Base-by-base conservation (phyloP, 805 yeast species). In the Teunomyces tritomae region DNA sequence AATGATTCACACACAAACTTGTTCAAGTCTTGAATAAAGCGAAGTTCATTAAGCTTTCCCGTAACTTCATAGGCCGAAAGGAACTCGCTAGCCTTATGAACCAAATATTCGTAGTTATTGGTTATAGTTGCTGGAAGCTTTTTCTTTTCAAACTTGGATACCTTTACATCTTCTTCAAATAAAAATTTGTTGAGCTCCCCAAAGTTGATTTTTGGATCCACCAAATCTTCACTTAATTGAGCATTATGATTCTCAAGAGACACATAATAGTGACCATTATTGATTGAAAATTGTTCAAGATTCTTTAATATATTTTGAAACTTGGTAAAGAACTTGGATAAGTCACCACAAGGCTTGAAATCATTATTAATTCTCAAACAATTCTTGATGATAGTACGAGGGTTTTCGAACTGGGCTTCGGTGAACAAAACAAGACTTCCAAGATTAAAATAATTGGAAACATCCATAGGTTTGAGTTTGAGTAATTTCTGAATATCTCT, bases 311-410 rank as follows among this genome's bases (percentile, higher is more conserved):
- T 67, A 47, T 62, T 70, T 33, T 60, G 65, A 49, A 82, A 66
- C 49, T 76, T 78, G 28, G 79, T 71, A 47, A 69, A 69, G n/a
- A 82, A 63, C 55, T 84, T 79, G 8, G 87, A 78, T 28, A 77
- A 57, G 13, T 59, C 67, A 28, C 83, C 80, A 63, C 96, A 89
- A 2, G 65, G 68, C 26, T 68, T 67, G 53, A 76, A 78, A 52
- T 89, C 97, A 64, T 89, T 87, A 63, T 92, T 92, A 39, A 81
- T 76, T 46, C 86, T 82, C 43, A 92, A 68, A 62, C 97, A 90
- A 52, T 78, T 82, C 54, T 84, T 79, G 24, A 84, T 71, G 34
- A 74, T 71, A 49, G 64, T 72, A 56, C 78, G 65, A 0, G 86
- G 77, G 24, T 73, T 73, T 11, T 79, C 79, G 49, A 76, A 80